Percentiles rank a stretch among this genome's conserved stretches.
These are phyloP conservation scores for Polytolypa hystricis DNA, from an alignment of 2,329 filamentous ascomycete genomes.

Conservation along the genomic window DNA sequence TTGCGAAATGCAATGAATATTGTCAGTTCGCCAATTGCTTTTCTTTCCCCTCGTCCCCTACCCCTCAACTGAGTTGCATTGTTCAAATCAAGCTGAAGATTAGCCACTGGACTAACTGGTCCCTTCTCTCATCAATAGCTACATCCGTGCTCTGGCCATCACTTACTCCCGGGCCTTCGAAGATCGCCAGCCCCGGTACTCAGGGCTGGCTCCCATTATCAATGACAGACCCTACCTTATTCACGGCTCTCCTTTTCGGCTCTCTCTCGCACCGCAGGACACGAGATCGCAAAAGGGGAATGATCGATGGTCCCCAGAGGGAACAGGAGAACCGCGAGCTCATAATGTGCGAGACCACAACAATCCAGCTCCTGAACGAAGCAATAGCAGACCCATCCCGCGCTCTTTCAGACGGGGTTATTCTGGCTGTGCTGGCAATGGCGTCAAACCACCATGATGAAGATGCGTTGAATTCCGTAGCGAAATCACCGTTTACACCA, in stretches of 20 bases:
- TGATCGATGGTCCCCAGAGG: neutral
- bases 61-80: neutral
- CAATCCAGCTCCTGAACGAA: conserved; percentile 4
- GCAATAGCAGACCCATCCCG: conserved; percentile 3
- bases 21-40: neutral
- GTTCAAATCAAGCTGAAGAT: too few species aligned
- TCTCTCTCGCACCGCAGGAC: neutral
- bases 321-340: neutral
- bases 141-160: neutral
- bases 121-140: too few species aligned
- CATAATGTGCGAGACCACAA: neutral
- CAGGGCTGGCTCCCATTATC: neutral
- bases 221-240: neutral
- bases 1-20: neutral
- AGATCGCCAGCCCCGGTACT: neutral
- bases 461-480: neutral
- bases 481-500: conserved; percentile 8
- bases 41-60: neutral
- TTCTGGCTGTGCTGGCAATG: conserved; percentile 3
- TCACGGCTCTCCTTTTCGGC: neutral
- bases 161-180: neutral
- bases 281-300: neutral
- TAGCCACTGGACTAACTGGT: too few species aligned
- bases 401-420: conserved; percentile 9
- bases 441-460: neutral